These are phyloP conservation scores for Candida silvicultrix DNA, from an alignment of 805 yeast genomes.

Conservation along the genomic window DNA sequence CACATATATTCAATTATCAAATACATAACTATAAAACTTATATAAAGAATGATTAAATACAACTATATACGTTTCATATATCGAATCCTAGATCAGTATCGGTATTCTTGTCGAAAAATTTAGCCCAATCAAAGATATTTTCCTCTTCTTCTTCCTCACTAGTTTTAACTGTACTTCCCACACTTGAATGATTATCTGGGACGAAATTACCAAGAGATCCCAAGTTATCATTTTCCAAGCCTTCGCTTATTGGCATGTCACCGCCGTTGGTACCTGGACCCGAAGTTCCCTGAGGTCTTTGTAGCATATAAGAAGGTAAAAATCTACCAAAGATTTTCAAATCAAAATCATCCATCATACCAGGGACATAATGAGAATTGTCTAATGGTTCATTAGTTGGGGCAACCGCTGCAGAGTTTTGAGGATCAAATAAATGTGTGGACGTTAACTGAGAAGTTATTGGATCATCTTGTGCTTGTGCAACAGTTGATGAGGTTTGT, in stretches of 20 bases:
- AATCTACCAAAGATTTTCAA: constrained; percentile 76
- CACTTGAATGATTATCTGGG: background rate
- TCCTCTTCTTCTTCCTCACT: constrained; percentile 12
- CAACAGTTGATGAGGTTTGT: constrained; percentile 1
- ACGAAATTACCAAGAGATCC: background rate
- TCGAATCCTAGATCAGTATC: constrained; percentile 6
- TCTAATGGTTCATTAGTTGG: background rate
- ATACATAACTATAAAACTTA: too few species aligned
- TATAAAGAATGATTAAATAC: too few species aligned
- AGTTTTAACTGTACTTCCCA: constrained; percentile 4
- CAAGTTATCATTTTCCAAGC: background rate
- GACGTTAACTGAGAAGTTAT: constrained; percentile 1
- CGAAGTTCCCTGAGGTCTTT: constrained; percentile 4
- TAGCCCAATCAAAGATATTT: constrained; percentile 21
- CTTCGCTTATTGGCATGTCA: background rate
- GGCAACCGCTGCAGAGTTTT: background rate
- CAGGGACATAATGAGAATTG: constrained; percentile 44
- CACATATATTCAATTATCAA: too few species aligned
- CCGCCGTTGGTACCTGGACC: background rate
- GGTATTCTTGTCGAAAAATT: constrained; percentile 20
- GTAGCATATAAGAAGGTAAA: constrained; percentile 74
- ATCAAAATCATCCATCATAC: constrained; percentile 77
- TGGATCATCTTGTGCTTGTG: constrained; percentile 6
- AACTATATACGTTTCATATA: too few species aligned
- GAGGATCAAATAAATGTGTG: background rate